Conservation (phyloP, 176 grass and related monocot species). For the Oryza brachyantha region DNA sequence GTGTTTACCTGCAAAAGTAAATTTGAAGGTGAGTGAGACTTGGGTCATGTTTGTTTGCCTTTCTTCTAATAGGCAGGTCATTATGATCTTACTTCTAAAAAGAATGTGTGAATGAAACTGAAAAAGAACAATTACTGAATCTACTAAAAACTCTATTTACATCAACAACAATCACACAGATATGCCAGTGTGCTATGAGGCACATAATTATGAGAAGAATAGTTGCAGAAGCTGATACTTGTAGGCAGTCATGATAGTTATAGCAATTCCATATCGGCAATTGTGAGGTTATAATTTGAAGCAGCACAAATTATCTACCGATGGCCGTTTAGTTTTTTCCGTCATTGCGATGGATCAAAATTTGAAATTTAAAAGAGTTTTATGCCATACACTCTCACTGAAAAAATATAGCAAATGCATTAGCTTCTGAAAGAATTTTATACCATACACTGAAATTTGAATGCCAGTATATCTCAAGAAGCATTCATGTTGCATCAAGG, state of each 20-base stretch:
- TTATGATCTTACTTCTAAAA: too few relatives aligned
- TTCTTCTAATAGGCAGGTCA: too few relatives aligned
- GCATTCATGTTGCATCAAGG: not conserved
- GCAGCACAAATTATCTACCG: not conserved
- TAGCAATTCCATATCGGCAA: not conserved
- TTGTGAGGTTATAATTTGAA: not conserved
- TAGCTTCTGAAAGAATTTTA: not conserved
- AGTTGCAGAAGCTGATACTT: not conserved
- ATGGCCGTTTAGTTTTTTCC: not conserved
- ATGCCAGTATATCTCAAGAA: not conserved
- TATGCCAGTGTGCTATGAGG: not conserved
- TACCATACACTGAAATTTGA: not conserved
- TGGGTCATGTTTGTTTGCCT: too few relatives aligned
- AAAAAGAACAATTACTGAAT: not conserved
- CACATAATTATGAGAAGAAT: constrained; percentile 1
- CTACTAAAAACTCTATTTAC: not conserved
- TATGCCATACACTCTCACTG: not conserved
- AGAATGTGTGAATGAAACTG: constrained; percentile 1
- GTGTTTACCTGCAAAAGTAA: constrained; percentile 86
- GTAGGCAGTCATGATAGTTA: not conserved
- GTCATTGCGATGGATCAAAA: not conserved
- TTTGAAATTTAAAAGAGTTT: not conserved
- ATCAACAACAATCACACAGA: not conserved
- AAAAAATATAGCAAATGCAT: not conserved
- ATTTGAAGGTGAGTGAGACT: not conserved